Conservation (phyloP, 2,329 filamentous ascomycete species). For the Ploettnerulaceae sp. region DNA sequence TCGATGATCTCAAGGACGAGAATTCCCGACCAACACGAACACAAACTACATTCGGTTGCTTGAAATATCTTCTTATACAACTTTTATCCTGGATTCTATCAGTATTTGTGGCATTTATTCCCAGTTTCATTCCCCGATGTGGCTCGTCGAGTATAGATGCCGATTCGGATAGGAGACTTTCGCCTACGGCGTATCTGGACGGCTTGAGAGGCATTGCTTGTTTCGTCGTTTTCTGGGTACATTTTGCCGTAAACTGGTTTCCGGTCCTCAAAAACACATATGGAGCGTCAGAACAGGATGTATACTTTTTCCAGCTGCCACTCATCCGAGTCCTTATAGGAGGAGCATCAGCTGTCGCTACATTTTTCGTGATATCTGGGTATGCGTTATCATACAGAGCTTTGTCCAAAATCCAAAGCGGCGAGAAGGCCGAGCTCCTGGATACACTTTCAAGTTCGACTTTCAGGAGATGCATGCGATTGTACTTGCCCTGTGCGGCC, state of each 20-base stretch:
- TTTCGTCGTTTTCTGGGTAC: conserved; percentile 16
- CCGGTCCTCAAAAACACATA: conserved; percentile 16
- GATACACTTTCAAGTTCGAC: conserved; percentile 39
- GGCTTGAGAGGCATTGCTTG: conserved; percentile 43
- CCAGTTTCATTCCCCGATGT: not conserved
- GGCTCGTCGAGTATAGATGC: not conserved
- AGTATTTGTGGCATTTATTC: not conserved
- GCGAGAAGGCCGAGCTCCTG: conserved; percentile 34
- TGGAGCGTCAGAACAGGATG: conserved; percentile 28
- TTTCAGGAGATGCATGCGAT: conserved; percentile 40
- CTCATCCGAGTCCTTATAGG: conserved; percentile 41
- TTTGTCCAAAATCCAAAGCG: conserved; percentile 36
- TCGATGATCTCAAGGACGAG: not conserved
- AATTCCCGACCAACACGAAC: not conserved
- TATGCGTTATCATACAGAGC: conserved; percentile 42
- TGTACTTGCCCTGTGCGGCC: conserved; percentile 39
- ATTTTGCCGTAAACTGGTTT: conserved; percentile 19
- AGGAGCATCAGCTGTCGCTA: conserved; percentile 41
- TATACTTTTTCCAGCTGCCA: conserved; percentile 38
- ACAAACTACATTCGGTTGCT: not conserved
- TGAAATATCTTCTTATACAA: not conserved
- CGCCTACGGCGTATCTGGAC: conserved; percentile 42
- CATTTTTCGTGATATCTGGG: conserved; percentile 47
- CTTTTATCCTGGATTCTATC: not conserved
- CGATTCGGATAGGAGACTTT: conserved; percentile 16